Base-by-base conservation (phyloP, 2,329 filamentous ascomycete species). In the Knufia petricola region DNA sequence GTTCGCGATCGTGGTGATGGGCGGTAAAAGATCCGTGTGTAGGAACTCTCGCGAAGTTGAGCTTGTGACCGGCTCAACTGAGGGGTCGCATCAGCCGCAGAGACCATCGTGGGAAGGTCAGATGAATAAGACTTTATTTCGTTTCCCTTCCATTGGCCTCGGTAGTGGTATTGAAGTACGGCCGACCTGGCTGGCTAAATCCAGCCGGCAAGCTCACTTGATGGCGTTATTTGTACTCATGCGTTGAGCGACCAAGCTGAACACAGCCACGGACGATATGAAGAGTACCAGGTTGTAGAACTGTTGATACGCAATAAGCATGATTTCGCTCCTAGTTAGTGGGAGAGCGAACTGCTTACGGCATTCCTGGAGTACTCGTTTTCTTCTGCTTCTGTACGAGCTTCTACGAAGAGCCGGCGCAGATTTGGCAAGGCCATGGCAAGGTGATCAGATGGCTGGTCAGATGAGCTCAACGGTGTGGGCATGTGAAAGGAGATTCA, bases 251-350 rank as follows among this genome's bases (percentile, higher is more conserved):
- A 92, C 82, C 52, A 98, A 71, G 64, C 90, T 94, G 71, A 96
- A 95, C 52, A 95, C 81, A 6, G 90, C 88, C 20, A 98, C 85
- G 0, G 92, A 95, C 20, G 89, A 92, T 75, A 98, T 90, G 70
- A 96, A 98, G 1, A 96, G 73, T 1, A 95, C 88, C 0, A 94
- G 80, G 61, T 98, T 96, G 69, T 98, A 98, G 66, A 98, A 98
- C 92, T 95, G 60, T 19, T 31, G 28, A 45, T 30, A 15, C 39
- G 13, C 20, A 4, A 45, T 41, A 20, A 32, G 32, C 24, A 24
- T 32, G 36, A 26, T 28, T 39, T 42, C 17, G 19, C 8, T 9
- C 13, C 23, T 3, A 6, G 26, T 15, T 4, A 6, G 30, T 28
- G 20, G 30, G 12, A 30, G 26, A 28, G 12, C 10, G 8, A 15